Evolutionary conservation across 1,139 yeast genomes (phyloP).

Genomic region (Candida neerlandica): DNA sequence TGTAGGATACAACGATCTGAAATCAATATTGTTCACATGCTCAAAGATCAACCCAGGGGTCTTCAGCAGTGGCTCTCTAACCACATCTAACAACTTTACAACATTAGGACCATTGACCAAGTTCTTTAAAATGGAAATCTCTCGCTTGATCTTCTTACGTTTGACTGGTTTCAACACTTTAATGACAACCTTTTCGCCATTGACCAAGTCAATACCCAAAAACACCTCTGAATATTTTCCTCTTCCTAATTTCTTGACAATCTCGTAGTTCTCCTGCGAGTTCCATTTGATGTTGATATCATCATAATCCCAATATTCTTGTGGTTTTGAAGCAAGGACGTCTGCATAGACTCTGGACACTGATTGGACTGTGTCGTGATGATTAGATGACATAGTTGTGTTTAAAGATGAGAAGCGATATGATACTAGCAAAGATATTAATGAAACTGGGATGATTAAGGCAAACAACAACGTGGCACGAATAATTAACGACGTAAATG

Average conservation of each 20-base stretch:
- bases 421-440: conserved; percentile 11
- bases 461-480: conserved; percentile 9
- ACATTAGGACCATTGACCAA: conserved; percentile 86
- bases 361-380: conserved; percentile 25
- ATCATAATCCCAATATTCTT: conserved; percentile 52
- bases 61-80: conserved; percentile 85
- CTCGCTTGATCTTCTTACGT: conserved; percentile 93
- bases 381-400: conserved; percentile 15
- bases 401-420: conserved; percentile 1
- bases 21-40: conserved; percentile 86
- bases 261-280: conserved; percentile 50
- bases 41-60: conserved; percentile 95
- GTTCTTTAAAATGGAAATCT: conserved; percentile 88
- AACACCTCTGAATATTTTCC: conserved; percentile 54
- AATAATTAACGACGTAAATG: background rate
- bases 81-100: conserved; percentile 78
- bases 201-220: conserved; percentile 37
- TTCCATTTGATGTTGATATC: conserved; percentile 49
- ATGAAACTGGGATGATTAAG: conserved; percentile 7
- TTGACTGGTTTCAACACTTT: conserved; percentile 97
- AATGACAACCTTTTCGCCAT: conserved; percentile 64
- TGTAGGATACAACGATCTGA: conserved; percentile 88
- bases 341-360: conserved; percentile 47
- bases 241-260: conserved; percentile 48
- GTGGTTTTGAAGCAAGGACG: conserved; percentile 46